phyloP scores from a whole-genome alignment of 2,329 filamentous ascomycete species.

The Aureobasidium sp. region DNA sequence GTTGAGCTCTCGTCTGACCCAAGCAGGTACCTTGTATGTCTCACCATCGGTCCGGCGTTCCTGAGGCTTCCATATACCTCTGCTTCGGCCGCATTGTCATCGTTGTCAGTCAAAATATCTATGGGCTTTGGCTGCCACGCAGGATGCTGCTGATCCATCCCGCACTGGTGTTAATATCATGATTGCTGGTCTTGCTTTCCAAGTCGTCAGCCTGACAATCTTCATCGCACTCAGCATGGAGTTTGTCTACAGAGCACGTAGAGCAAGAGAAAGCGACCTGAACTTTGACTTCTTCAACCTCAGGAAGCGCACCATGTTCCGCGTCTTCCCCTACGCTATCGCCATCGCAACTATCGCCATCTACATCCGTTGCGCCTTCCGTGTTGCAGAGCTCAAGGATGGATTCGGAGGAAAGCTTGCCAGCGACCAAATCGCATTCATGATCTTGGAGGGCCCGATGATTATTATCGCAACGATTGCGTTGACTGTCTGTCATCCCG shows the following conservation, averaged over 20 bases:
- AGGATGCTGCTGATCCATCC: constrained; percentile 30
- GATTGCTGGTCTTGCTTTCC: constrained; percentile 48
- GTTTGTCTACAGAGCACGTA: constrained; percentile 17
- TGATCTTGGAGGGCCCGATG: constrained; percentile 43
- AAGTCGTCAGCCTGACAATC: constrained; percentile 42
- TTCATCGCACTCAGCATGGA: constrained; percentile 33
- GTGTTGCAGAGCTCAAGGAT: constrained; percentile 40
- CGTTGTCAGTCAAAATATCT: constrained; percentile 34
- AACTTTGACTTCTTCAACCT: constrained; percentile 5
- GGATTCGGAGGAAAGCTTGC: constrained; percentile 39
- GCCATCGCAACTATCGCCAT: constrained; percentile 35
- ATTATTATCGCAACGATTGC: constrained; percentile 35
- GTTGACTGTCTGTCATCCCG: constrained; percentile 39
- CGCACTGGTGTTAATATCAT: constrained; percentile 43
- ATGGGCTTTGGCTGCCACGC: constrained; percentile 48
- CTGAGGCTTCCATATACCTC: constrained; percentile 47
- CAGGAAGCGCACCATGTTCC: constrained; percentile 11
- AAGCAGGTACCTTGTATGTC: constrained; percentile 43
- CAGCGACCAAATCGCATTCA: constrained; percentile 37
- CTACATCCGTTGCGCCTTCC: constrained; percentile 40
- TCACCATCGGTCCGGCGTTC: constrained; percentile 51
- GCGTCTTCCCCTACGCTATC: constrained; percentile 19
- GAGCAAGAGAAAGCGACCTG: constrained; percentile 1
- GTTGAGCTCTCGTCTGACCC: background rate
- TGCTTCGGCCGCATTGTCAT: constrained; percentile 49